A percentile compares a stretch with the other conserved stretches of the same genome.
Evolutionary conservation across 257 asterid species (phyloP).

Genomic region (Leptodermis oblonga): DNA sequence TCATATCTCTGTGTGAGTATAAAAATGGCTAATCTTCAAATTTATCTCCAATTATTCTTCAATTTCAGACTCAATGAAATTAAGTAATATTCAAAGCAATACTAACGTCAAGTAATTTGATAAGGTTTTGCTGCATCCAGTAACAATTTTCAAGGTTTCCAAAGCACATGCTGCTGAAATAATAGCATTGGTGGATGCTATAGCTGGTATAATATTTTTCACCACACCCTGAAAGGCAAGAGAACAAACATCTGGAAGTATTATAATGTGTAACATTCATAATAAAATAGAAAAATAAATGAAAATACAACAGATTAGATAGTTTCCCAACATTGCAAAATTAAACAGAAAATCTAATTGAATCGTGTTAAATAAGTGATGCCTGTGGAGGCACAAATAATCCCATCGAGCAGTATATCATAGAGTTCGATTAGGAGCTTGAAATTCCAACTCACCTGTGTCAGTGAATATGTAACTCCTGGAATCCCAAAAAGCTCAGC

Average conservation of each 20-base stretch:
- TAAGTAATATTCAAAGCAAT: slow-evolving; percentile 8
- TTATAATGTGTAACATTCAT: not conserved
- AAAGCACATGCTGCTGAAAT: slow-evolving; percentile 96
- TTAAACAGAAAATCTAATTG: not conserved
- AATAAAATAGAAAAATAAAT: not conserved
- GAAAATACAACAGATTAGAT: not conserved
- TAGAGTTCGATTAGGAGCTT: slow-evolving; percentile 11
- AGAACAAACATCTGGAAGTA: not conserved
- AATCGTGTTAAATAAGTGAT: not conserved
- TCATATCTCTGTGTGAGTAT: no score
- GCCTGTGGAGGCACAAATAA: not conserved
- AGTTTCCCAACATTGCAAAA: not conserved
- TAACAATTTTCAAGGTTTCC: slow-evolving; percentile 91
- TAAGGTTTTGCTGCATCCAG: slow-evolving; percentile 89
- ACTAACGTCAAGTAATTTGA: slow-evolving; percentile 84
- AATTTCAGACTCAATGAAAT: not conserved
- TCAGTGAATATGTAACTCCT: slow-evolving; percentile 93
- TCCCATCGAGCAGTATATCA: not conserved
- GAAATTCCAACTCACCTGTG: slow-evolving; percentile 55
- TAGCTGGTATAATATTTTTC: slow-evolving; percentile 96
- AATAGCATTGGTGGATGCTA: slow-evolving; percentile 95
- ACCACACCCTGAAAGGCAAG: slow-evolving; percentile 77
- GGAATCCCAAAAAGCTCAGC: slow-evolving; percentile 97
- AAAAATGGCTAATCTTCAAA: not conserved
- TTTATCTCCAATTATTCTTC: not conserved